A percentile compares a stretch with the other conserved stretches of the same genome.
Evolutionary conservation across 345 rosid species (phyloP).

Genomic region (Anastatica hierochuntica): DNA sequence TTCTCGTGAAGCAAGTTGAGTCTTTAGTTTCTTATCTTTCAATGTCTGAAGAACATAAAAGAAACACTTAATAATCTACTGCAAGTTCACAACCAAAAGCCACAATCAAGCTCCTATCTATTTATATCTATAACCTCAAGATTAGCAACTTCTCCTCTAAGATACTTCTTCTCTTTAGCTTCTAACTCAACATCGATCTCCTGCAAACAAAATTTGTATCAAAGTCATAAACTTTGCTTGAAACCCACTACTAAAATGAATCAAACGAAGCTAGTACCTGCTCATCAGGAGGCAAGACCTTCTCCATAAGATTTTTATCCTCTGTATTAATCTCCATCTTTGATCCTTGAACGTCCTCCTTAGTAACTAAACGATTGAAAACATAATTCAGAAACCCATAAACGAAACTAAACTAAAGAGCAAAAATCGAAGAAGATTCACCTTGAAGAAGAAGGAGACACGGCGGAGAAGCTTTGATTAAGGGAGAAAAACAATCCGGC

Average conservation of each 20-base stretch:
- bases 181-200: constrained; percentile 48
- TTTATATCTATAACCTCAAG: constrained; percentile 37
- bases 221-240: not conserved
- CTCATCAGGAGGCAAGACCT: constrained; percentile 31
- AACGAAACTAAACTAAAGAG: too few species aligned
- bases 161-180: constrained; percentile 45
- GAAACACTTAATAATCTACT: not conserved
- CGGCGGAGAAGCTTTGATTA: too few species aligned
- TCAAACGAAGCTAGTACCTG: constrained; percentile 23
- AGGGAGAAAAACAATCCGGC: too few species aligned
- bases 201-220: constrained; percentile 26
- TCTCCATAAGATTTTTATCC: constrained; percentile 19
- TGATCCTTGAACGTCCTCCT: too few species aligned
- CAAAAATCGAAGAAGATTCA: too few species aligned
- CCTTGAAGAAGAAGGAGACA: too few species aligned
- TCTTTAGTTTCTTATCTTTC: constrained; percentile 63
- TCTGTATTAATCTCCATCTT: constrained; percentile 34
- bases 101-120: not conserved
- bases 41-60: constrained; percentile 22
- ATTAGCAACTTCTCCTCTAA: constrained; percentile 65
- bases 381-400: too few species aligned
- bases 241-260: not conserved
- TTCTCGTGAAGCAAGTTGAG: constrained; percentile 62
- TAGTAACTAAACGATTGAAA: too few species aligned
- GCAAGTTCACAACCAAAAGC: constrained; percentile 10